Percentiles rank a stretch among this genome's conserved stretches.
These are phyloP conservation scores for Lactarius pseudohatsudake DNA, from an alignment of 768 basidiomycete genomes.

Conservation along the genomic window DNA sequence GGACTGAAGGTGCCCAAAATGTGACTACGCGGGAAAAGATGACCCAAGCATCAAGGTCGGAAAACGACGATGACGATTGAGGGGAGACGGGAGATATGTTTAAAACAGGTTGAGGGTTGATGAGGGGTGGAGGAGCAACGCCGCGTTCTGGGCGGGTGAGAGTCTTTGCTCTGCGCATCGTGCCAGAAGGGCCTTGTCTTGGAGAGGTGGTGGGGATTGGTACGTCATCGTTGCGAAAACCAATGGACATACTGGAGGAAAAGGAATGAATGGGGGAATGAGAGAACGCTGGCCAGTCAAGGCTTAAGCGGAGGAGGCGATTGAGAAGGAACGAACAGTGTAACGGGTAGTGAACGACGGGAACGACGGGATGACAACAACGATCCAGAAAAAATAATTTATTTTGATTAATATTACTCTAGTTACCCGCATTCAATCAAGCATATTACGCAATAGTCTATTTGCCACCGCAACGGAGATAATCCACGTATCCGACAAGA, in stretches of 20 bases:
- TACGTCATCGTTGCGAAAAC: constrained; percentile 24
- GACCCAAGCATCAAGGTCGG: constrained; percentile 65
- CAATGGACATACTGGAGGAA: constrained; percentile 21
- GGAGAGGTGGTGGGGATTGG: constrained; percentile 27
- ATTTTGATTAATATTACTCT: neutral
- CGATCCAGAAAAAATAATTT: neutral
- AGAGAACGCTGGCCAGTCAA: constrained; percentile 24
- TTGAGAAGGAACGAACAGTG: constrained; percentile 14
- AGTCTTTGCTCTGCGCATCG: constrained; percentile 88
- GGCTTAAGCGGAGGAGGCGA: constrained; percentile 14
- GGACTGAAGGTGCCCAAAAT: constrained; percentile 85
- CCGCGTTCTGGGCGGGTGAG: constrained; percentile 94
- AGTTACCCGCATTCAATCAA: neutral
- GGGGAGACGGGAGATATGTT: constrained; percentile 40
- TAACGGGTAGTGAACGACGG: neutral
- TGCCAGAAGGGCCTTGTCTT: constrained; percentile 42
- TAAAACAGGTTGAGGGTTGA: constrained; percentile 68
- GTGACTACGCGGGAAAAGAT: constrained; percentile 78
- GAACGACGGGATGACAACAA: neutral
- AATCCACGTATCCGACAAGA: constrained; percentile 72
- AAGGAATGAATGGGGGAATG: constrained; percentile 16
- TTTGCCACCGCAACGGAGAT: constrained; percentile 40
- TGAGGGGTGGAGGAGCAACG: constrained; percentile 91
- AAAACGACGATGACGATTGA: constrained; percentile 37
- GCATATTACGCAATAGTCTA: constrained; percentile 18